Evolutionary conservation across 192 early-diverging fungal species (phyloP), one percentile per base, ranked within the genome.

Genomic region (Dimargaris verticillata): DNA sequence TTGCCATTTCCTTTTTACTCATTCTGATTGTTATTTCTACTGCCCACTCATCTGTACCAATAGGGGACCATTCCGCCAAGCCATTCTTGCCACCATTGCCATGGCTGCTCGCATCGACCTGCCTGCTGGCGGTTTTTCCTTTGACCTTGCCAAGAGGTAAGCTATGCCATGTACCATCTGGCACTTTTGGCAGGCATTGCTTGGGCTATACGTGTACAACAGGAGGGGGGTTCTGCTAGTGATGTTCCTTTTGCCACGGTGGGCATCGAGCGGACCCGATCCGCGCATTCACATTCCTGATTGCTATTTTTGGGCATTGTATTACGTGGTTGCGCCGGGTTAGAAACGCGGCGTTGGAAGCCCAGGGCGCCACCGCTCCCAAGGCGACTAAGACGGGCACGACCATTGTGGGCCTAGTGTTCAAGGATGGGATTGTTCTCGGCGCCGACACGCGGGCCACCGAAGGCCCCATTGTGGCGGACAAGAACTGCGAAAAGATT

Each of bases 401-500:
- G 7, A 99, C 95, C 14, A 96, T 99, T 74, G 89, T 89, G 51
- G 95, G 93, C 43, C 67, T 90, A 29, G 77, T 94, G 43, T 99
- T 77, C 83, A 93, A 95, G 83, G 91, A 93, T 69, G 95, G 95
- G 44, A 71, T 99, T 42, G 78, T 90, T 17, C 82, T 99, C 44
- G 95, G 93, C 7, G 93, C 95, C 22, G 95, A 99, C 71, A 99
- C 95, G 13, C 85, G 95, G 68, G 91, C 95, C 28, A 99, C 95
- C 11, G 80, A 81, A 42, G 95, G 91, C 22, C 80, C 93, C 24
- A 96, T 95, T 66, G 93, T 99, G 12, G 89, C 90, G 0, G 93
- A 99, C 80, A 99, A 99, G 77, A 96, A 99, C 75, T 96, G 93
- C 74, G 83, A 89, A 76, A 99, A 99, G 79, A 93, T 99, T 61